Percentiles rank a stretch among this genome's conserved stretches.
Evolutionary conservation across 495 filamentous ascomycete genomes (phyloP).

Genomic region (Astrothelium subdiscretum): DNA sequence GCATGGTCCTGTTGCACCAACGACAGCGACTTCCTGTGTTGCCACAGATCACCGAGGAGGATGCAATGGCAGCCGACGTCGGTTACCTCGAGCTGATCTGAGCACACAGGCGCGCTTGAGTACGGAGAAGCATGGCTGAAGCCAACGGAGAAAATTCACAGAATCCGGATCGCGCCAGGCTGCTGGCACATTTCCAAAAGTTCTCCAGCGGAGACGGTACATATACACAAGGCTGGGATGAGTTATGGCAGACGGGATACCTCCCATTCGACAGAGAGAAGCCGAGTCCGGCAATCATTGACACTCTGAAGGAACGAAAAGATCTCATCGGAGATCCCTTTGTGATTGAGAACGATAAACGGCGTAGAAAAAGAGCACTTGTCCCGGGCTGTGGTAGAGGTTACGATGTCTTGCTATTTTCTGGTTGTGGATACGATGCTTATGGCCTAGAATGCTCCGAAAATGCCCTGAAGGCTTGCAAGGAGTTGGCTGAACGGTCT

Average conservation of each 20-base stretch:
- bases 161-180: constrained; percentile 8
- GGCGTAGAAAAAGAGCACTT: constrained; percentile 27
- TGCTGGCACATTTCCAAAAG: constrained; percentile 17
- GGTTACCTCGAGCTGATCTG: not conserved
- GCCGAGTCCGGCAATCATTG: constrained; percentile 55
- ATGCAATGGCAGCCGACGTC: not conserved
- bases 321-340: constrained; percentile 36
- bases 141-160: not conserved
- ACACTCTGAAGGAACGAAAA: constrained; percentile 40
- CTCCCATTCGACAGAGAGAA: constrained; percentile 60
- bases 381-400: constrained; percentile 59
- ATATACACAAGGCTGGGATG: constrained; percentile 38
- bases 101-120: not conserved
- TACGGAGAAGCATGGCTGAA: not conserved
- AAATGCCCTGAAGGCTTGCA: constrained; percentile 43
- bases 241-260: constrained; percentile 50
- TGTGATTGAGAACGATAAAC: constrained; percentile 23
- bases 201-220: not conserved
- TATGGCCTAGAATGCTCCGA: constrained; percentile 59
- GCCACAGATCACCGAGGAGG: too few species aligned
- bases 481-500: constrained; percentile 29
- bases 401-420: constrained; percentile 21
- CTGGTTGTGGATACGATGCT: constrained; percentile 37
- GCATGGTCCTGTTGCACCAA: too few species aligned
- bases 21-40: too few species aligned